Conservation (phyloP, 2,329 filamentous ascomycete species). For the Colletotrichum sp. region DNA sequence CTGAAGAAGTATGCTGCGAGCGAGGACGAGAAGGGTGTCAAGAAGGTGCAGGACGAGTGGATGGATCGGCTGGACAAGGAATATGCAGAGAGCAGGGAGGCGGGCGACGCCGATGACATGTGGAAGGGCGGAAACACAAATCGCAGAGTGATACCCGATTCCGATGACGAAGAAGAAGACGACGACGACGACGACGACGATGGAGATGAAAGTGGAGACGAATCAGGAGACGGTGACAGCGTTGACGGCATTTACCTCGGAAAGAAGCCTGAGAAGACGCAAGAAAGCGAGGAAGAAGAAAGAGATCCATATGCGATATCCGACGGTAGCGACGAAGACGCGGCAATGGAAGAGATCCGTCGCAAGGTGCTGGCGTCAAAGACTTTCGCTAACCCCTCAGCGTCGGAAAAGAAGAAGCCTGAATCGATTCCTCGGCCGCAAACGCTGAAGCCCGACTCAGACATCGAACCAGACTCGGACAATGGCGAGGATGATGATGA, state of each 20-base stretch:
- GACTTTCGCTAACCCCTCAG: conserved; percentile 72
- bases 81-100: conserved; percentile 79
- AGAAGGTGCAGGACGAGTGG: conserved; percentile 86
- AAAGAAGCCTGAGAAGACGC: conserved; percentile 47
- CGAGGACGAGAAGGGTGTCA: conserved; percentile 79
- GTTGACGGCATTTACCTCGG: conserved; percentile 66
- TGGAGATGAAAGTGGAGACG: conserved; percentile 48
- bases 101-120: conserved; percentile 71
- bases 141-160: conserved; percentile 57
- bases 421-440: conserved; percentile 68
- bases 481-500: conserved; percentile 72
- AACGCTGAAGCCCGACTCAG: conserved; percentile 62
- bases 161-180: conserved; percentile 61
- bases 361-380: conserved; percentile 91
- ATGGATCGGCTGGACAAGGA: conserved; percentile 88
- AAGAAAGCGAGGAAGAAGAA: conserved; percentile 49
- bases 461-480: conserved; percentile 75
- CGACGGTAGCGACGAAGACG: conserved; percentile 80
- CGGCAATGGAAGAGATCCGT: conserved; percentile 89
- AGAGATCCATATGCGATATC: conserved; percentile 78
- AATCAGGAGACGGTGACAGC: conserved; percentile 48
- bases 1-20: conserved; percentile 87
- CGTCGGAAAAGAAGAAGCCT: conserved; percentile 57
- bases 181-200: conserved; percentile 51
- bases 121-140: conserved; percentile 95